These are phyloP conservation scores for Cyclotella atomus DNA, from an alignment of 108 stramenopile genomes.

Conservation along the genomic window DNA sequence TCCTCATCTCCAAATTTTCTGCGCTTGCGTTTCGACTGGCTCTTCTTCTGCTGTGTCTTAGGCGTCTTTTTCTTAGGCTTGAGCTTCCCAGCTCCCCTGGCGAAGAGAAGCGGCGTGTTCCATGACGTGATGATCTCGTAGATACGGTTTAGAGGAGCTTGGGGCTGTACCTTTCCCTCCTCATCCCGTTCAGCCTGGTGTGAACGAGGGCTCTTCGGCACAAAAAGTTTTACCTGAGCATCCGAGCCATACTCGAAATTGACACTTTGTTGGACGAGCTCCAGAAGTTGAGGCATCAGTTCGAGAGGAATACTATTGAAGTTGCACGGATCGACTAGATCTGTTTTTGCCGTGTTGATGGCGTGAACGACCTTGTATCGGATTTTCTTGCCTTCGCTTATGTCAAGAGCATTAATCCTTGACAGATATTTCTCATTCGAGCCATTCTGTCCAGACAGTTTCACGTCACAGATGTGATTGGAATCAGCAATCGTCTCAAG, in stretches of 20 bases:
- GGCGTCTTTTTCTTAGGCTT: not conserved
- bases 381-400: conserved; percentile 15
- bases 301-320: conserved; percentile 17
- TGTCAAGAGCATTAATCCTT: conserved; percentile 15
- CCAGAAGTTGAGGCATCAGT: conserved; percentile 12
- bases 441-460: not conserved
- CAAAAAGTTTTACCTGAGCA: not conserved
- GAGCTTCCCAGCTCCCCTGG: not conserved
- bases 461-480: conserved; percentile 26
- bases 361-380: conserved; percentile 18
- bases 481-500: conserved; percentile 1
- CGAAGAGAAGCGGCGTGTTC: not conserved
- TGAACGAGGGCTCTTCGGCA: not conserved
- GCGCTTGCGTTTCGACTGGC: conserved; percentile 5
- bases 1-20: conserved; percentile 19
- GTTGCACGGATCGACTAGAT: conserved; percentile 3
- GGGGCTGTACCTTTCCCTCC: too few relatives aligned
- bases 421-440: not conserved
- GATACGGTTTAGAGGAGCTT: not conserved
- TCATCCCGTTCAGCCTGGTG: not conserved
- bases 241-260: not conserved
- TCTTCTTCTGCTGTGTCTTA: not conserved
- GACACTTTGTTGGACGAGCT: conserved; percentile 12
- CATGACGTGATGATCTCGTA: conserved; percentile 6
- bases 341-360: not conserved